Conservation (phyloP, 192 early-diverging fungal species). For the Umbelopsis sp. region DNA sequence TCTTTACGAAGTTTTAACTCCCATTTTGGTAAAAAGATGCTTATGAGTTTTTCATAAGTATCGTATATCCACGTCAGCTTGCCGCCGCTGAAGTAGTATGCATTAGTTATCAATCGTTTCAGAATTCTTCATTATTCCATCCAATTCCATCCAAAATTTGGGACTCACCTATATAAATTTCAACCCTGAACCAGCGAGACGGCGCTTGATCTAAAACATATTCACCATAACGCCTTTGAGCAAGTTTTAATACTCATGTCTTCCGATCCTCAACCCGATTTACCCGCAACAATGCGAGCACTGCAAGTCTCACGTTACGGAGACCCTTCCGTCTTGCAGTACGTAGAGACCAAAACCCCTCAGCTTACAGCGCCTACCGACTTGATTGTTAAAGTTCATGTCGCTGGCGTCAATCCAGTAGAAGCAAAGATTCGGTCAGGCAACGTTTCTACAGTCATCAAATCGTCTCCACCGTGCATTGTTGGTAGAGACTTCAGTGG, state of each 20-base stretch:
- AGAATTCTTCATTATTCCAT: too few relatives aligned
- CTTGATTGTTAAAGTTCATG: conserved; percentile 14
- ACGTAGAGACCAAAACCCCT: conserved; percentile 13
- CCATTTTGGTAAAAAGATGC: too few relatives aligned
- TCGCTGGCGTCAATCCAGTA: conserved; percentile 34
- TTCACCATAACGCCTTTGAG: too few relatives aligned
- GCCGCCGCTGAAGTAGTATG: too few relatives aligned
- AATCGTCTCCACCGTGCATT: conserved; percentile 3
- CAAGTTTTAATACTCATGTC: background rate
- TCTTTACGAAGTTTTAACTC: too few relatives aligned
- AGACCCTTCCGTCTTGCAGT: background rate
- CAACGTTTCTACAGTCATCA: conserved; percentile 1
- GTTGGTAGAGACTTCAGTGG: conserved; percentile 31
- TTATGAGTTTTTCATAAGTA: too few relatives aligned
- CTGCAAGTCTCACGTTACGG: conserved; percentile 1
- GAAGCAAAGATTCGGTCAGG: conserved; percentile 26
- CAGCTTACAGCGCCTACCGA: background rate
- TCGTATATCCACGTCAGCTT: too few relatives aligned
- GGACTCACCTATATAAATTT: too few relatives aligned
- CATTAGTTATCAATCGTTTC: too few relatives aligned
- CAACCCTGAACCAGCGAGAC: too few relatives aligned
- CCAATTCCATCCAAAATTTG: too few relatives aligned
- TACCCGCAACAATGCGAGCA: conserved; percentile 19
- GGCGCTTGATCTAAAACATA: too few relatives aligned
- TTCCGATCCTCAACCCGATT: conserved; percentile 15